These are phyloP conservation scores for Saccharomycopsis malanga DNA, from an alignment of 805 yeast genomes.

Conservation along the genomic window DNA sequence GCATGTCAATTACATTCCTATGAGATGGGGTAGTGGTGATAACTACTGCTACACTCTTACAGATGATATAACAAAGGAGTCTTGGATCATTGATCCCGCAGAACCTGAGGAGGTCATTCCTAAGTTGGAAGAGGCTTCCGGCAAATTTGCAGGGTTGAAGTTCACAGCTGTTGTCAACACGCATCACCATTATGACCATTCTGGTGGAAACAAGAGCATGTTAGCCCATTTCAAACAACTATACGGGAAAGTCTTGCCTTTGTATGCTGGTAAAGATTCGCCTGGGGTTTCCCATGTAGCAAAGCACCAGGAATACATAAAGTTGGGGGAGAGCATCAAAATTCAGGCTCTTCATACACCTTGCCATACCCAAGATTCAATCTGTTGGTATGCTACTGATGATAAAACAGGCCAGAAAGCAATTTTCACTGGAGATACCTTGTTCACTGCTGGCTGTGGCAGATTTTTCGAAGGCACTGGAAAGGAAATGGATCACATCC, in stretches of 20 bases:
- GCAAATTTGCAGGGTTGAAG: constrained; percentile 36
- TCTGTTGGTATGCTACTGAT: constrained; percentile 77
- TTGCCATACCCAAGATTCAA: constrained; percentile 95
- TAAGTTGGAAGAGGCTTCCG: constrained; percentile 4
- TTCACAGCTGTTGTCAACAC: constrained; percentile 82
- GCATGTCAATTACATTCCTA: constrained; percentile 78
- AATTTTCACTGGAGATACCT: constrained; percentile 93
- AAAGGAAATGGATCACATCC: constrained; percentile 66
- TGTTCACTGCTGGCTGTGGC: constrained; percentile 90
- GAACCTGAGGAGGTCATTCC: constrained; percentile 53
- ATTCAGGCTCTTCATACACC: constrained; percentile 90
- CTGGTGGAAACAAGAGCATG: constrained; percentile 65
- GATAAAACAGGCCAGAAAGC: constrained; percentile 53
- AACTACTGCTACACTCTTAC: constrained; percentile 79
- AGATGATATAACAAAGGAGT: constrained; percentile 56
- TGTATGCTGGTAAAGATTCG: constrained; percentile 79
- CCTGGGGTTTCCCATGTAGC: constrained; percentile 71
- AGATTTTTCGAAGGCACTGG: constrained; percentile 92
- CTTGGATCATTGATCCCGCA: constrained; percentile 93
- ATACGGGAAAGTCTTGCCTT: constrained; percentile 31
- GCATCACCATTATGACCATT: constrained; percentile 93
- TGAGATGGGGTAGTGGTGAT: constrained; percentile 94
- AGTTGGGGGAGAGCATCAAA: constrained; percentile 56
- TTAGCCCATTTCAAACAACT: constrained; percentile 26
- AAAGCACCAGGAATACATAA: constrained; percentile 49